phyloP scores from a whole-genome alignment of 148 eudicot genomes.

The Suaeda aralocaspica region DNA sequence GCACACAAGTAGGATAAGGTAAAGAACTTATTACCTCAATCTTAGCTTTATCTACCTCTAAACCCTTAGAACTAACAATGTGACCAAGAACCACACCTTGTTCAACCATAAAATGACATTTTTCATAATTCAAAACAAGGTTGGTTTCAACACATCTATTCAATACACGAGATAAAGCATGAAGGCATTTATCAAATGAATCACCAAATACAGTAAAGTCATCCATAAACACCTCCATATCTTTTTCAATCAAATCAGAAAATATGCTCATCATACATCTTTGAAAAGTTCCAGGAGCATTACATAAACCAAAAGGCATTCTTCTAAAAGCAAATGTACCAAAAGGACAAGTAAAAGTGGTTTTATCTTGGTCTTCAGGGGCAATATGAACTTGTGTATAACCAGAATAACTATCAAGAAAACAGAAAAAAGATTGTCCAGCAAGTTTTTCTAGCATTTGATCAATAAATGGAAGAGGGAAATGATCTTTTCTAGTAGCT shows the following conservation, averaged over 20 bases:
- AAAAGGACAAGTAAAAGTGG: conserved; percentile 3
- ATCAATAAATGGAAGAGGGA: conserved; percentile 1
- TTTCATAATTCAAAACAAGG: conserved; percentile 2
- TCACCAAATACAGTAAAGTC: background rate
- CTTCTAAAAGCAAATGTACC: background rate
- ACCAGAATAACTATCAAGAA: background rate
- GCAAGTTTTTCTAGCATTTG: conserved; percentile 6
- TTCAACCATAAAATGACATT: conserved; percentile 21
- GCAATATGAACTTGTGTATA: background rate
- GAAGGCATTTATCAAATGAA: conserved; percentile 19
- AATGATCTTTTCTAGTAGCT: background rate
- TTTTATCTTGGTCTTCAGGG: background rate
- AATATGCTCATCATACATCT: conserved; percentile 2
- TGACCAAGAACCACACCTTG: conserved; percentile 13
- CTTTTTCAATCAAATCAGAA: background rate
- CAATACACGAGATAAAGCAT: background rate
- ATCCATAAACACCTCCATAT: conserved; percentile 14
- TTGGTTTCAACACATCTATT: conserved; percentile 13
- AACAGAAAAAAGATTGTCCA: background rate
- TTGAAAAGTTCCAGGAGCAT: background rate
- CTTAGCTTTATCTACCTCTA: conserved; percentile 24
- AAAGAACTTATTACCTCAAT: conserved; percentile 10
- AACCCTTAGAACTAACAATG: background rate
- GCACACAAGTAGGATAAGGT: conserved; percentile 6
- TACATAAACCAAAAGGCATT: background rate